A percentile compares a stretch with the other conserved stretches of the same genome.
These are phyloP conservation scores for Didymella keratinophila DNA, from an alignment of 2,329 filamentous ascomycete species.

Conservation along the genomic window DNA sequence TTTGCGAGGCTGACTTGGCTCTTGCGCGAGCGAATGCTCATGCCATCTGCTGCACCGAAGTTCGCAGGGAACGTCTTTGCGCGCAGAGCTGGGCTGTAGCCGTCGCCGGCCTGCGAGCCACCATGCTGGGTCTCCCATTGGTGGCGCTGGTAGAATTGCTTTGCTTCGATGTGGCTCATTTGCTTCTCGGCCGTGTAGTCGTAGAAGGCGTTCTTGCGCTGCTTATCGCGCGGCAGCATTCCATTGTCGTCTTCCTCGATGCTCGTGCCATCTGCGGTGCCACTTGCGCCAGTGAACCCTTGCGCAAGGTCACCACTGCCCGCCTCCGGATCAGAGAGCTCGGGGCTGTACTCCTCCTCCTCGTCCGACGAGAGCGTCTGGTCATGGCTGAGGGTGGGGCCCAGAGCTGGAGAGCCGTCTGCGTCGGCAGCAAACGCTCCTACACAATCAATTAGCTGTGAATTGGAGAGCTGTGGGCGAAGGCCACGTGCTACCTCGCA, in stretches of 20 bases:
- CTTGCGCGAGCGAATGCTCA: constrained; percentile 53
- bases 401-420: constrained; percentile 48
- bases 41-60: constrained; percentile 47
- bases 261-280: constrained; percentile 32
- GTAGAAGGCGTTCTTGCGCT: constrained; percentile 83
- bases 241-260: constrained; percentile 40
- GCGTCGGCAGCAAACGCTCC: constrained; percentile 43
- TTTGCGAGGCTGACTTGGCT: constrained; percentile 47
- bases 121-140: constrained; percentile 67
- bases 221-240: constrained; percentile 60
- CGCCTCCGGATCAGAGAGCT: constrained; percentile 40
- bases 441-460: constrained; percentile 14
- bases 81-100: constrained; percentile 53
- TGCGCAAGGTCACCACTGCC: constrained; percentile 23
- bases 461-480: neutral
- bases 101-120: constrained; percentile 51
- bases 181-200: constrained; percentile 93
- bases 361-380: constrained; percentile 48
- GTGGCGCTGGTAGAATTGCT: constrained; percentile 93
- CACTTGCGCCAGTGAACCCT: constrained; percentile 31
- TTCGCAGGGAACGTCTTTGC: constrained; percentile 56
- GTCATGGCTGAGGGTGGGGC: constrained; percentile 41
- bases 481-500: constrained; percentile 35
- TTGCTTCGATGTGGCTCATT: constrained; percentile 92
- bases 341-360: constrained; percentile 45